Percentiles rank a stretch among this genome's conserved stretches.
Conservation (phyloP, 257 asterid genomes). For the Dorcoceras hygrometricum region DNA sequence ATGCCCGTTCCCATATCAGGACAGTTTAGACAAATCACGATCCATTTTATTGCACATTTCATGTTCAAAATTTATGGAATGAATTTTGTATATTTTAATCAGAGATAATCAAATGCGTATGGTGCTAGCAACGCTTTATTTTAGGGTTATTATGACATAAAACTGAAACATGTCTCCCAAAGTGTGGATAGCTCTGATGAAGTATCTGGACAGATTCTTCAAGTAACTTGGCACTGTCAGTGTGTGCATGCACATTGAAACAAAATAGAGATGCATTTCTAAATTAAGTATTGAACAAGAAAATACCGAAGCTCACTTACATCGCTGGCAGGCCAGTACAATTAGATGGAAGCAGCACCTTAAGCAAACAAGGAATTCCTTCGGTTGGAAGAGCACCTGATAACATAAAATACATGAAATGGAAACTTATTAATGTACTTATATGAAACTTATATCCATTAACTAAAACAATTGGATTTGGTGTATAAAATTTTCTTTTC, state of each 20-base stretch:
- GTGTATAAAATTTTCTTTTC: background rate
- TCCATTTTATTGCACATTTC: background rate
- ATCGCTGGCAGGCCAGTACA: conserved; percentile 82
- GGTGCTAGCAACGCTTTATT: too few relatives aligned
- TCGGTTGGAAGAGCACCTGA: conserved; percentile 97
- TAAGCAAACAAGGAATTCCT: conserved; percentile 93
- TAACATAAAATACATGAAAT: conserved; percentile 20
- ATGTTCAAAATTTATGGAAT: background rate
- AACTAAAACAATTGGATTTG: conserved; percentile 4
- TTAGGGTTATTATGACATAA: background rate
- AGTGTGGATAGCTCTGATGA: conserved; percentile 1
- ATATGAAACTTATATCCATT: background rate
- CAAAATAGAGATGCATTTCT: background rate
- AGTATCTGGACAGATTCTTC: background rate
- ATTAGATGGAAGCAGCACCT: conserved; percentile 79
- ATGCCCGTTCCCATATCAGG: background rate
- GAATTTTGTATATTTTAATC: background rate
- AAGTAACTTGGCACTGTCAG: background rate
- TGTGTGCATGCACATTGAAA: conserved; percentile 5
- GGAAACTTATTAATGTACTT: conserved; percentile 1
- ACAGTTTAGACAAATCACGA: background rate
- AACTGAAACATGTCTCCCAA: conserved; percentile 4
- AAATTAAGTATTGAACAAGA: background rate
- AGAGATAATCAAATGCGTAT: too few relatives aligned
- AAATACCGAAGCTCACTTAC: conserved; percentile 47